Base-by-base conservation (phyloP, 495 filamentous ascomycete genomes). In the Penicillium silybi region DNA sequence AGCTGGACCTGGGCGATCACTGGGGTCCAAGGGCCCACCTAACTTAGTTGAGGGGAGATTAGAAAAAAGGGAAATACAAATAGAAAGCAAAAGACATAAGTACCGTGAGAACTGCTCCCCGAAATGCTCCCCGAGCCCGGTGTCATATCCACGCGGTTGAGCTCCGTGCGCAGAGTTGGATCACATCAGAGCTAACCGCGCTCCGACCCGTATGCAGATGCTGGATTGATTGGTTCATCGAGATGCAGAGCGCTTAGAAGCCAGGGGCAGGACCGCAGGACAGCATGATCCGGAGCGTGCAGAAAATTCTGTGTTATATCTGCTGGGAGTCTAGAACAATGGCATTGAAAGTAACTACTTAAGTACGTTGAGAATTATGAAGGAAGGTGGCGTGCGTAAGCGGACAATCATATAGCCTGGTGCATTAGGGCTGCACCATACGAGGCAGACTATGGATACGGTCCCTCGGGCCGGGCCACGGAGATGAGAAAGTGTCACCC, bases 61-160 rank as follows among this genome's bases (percentile, higher is more conserved):
- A 7, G 4, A 40, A 48, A 41, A 17, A 48, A 41, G 35, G 20
- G 20, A 40, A 29, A 29, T 8, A 17, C 15, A 40, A 40, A 19
- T n/a, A n/a, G n/a, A n/a, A n/a, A n/a, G n/a, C n/a, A 2, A 17
- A 1, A 0, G 38, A 41, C 19, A 6, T 6, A 6, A 17, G 20
- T 27, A 27, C 23, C 20, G 19, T 16, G 20, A 11, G n/a, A 34
- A 4, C 15, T 11, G 19, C n/a, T n/a, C n/a, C n/a, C n/a, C n/a
- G n/a, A n/a, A n/a, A n/a, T n/a, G n/a, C n/a, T 22, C 38, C 15
- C 18, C 41, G 22, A 34, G 34, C 54, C 61, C 56, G 20, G 54
- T 63, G 57, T 61, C 61, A 58, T 44, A 29, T 42, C 57, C 57
- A 64, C 58, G 61, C 57, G 57, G 42, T 9, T 42, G 40, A 35